Conservation (phyloP, 345 rosid species). For the Brassica napus region DNA sequence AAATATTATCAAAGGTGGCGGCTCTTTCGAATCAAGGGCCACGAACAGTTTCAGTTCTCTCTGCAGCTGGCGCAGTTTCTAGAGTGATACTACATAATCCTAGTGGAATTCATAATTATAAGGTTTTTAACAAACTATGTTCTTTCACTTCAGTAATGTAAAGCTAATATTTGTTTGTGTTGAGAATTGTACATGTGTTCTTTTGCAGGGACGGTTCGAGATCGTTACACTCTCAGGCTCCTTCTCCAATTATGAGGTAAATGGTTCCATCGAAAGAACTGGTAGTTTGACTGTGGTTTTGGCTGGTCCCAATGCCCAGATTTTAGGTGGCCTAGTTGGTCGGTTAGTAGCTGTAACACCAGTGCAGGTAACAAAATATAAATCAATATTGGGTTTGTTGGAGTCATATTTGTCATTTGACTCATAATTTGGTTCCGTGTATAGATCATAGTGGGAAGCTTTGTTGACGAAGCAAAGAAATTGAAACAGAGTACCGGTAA, state of each 20-base stretch:
- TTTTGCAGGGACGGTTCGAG: slow-evolving; percentile 73
- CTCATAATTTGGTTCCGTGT: slow-evolving; percentile 5
- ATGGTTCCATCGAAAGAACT: slow-evolving; percentile 47
- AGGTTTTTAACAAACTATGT: slow-evolving; percentile 46
- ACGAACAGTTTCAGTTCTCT: slow-evolving; percentile 74
- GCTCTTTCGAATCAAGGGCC: slow-evolving; percentile 86
- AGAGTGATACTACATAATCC: slow-evolving; percentile 68
- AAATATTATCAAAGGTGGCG: slow-evolving; percentile 66
- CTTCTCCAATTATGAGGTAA: slow-evolving; percentile 53
- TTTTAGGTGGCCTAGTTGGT: slow-evolving; percentile 82
- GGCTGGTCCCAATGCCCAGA: slow-evolving; percentile 73
- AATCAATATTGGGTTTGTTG: not conserved
- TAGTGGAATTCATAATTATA: slow-evolving; percentile 62
- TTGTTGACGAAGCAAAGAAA: slow-evolving; percentile 65
- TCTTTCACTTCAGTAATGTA: not conserved
- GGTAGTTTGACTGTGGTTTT: slow-evolving; percentile 70
- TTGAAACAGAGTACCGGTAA: slow-evolving; percentile 24
- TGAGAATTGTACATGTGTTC: slow-evolving; percentile 15
- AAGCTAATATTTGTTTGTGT: slow-evolving; percentile 6
- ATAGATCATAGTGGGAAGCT: slow-evolving; percentile 91
- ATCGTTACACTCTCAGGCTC: slow-evolving; percentile 84
- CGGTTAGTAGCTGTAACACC: slow-evolving; percentile 70
- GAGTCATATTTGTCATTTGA: not conserved
- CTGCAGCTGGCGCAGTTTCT: slow-evolving; percentile 84
- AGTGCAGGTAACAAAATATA: slow-evolving; percentile 62